phyloP scores from a whole-genome alignment of 2,329 filamentous ascomycete genomes.

The Cladosporium sp. region DNA sequence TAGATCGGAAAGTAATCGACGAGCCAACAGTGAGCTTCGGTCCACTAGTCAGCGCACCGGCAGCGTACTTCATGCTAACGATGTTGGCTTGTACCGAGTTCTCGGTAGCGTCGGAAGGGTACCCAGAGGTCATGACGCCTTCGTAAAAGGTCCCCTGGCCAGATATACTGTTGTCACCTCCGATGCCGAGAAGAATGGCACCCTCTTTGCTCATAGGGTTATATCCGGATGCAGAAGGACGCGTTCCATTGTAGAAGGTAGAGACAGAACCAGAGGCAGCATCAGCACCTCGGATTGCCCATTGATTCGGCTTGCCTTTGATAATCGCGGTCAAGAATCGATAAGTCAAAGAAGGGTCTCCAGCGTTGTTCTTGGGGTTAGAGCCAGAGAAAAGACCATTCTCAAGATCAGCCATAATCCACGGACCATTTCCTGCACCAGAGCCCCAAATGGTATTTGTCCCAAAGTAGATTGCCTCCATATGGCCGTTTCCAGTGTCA shows the following conservation, averaged over 20 bases:
- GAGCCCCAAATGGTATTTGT: slow-evolving; percentile 51
- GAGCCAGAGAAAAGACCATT: slow-evolving; percentile 61
- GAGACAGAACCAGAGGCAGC: slow-evolving; percentile 51
- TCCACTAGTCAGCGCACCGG: slow-evolving; percentile 46
- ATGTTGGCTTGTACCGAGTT: slow-evolving; percentile 49
- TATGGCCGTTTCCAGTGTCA: slow-evolving; percentile 58
- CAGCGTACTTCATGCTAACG: slow-evolving; percentile 55
- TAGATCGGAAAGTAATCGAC: slow-evolving; percentile 52
- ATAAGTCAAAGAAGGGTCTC: slow-evolving; percentile 48
- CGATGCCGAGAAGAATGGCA: slow-evolving; percentile 65
- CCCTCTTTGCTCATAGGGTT: slow-evolving; percentile 62
- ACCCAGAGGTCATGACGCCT: slow-evolving; percentile 60
- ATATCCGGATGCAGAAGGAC: slow-evolving; percentile 51
- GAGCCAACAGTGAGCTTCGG: slow-evolving; percentile 45
- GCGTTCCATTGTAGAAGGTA: slow-evolving; percentile 56
- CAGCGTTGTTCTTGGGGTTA: slow-evolving; percentile 44
- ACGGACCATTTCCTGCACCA: slow-evolving; percentile 57
- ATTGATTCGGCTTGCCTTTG: slow-evolving; percentile 54
- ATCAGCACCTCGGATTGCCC: slow-evolving; percentile 58
- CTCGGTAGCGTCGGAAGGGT: slow-evolving; percentile 57
- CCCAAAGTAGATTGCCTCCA: slow-evolving; percentile 67
- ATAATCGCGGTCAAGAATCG: slow-evolving; percentile 56
- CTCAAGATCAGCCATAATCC: slow-evolving; percentile 67
- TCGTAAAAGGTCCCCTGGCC: slow-evolving; percentile 55
- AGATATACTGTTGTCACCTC: slow-evolving; percentile 60